Conservation (phyloP, 2,329 filamentous ascomycete genomes). For the Microcyclospora tardicrescens region DNA sequence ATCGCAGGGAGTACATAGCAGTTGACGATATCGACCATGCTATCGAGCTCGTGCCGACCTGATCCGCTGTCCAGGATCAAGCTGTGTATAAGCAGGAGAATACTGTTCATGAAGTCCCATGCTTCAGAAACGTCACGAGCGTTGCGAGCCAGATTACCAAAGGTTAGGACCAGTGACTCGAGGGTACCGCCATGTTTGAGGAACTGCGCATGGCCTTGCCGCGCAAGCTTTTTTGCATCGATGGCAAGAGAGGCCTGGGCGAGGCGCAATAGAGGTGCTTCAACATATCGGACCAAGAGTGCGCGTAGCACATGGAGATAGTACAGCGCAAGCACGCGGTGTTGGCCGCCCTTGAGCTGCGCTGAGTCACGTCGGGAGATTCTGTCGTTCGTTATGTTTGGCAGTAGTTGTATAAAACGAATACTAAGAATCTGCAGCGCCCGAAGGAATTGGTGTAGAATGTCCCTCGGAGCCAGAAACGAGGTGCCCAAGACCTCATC, state of each 20-base stretch:
- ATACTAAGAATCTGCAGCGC: constrained; percentile 1
- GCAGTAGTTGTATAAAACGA: constrained; percentile 3
- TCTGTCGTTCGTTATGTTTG: constrained; percentile 4
- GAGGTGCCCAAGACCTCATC: neutral
- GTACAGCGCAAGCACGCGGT: neutral
- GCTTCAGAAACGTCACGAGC: constrained; percentile 6
- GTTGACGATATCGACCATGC: constrained; percentile 12
- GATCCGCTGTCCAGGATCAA: constrained; percentile 2
- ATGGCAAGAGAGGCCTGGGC: neutral
- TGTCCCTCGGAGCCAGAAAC: neutral
- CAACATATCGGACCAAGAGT: neutral
- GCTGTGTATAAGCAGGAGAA: constrained; percentile 5
- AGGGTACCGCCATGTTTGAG: neutral
- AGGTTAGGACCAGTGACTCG: neutral
- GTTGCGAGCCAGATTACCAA: constrained; percentile 1
- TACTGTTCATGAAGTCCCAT: constrained; percentile 14
- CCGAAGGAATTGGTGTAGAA: neutral
- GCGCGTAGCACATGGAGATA: constrained; percentile 1
- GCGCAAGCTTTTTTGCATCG: neutral
- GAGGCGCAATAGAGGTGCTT: neutral
- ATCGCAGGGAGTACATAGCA: constrained; percentile 13
- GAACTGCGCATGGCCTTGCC: neutral
- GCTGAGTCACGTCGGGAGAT: constrained; percentile 5
- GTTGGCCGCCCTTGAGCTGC: constrained; percentile 1
- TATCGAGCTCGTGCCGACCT: constrained; percentile 4